Conservation (phyloP, 1,139 yeast species). For the Yamadazyma dendronema region DNA sequence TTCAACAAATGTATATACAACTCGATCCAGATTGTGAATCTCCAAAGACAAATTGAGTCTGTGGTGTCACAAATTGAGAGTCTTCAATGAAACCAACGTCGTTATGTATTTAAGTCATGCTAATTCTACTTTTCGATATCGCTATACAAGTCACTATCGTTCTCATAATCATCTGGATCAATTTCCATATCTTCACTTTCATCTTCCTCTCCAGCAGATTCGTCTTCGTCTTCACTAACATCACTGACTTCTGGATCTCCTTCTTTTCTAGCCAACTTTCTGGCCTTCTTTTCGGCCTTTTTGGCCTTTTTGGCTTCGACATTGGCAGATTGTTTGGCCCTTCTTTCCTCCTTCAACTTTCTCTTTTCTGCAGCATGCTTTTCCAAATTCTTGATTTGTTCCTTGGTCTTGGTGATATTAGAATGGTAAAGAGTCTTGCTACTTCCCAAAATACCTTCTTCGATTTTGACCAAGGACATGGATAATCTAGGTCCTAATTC, state of each 20-base stretch:
- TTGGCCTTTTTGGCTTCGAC: slow-evolving; percentile 73
- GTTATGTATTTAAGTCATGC: not conserved
- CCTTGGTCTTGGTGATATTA: slow-evolving; percentile 56
- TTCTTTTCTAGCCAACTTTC: slow-evolving; percentile 55
- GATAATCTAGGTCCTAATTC: slow-evolving; percentile 93
- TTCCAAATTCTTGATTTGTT: slow-evolving; percentile 63
- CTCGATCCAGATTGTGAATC: slow-evolving; percentile 27
- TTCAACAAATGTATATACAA: slow-evolving; percentile 31
- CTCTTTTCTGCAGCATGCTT: slow-evolving; percentile 62
- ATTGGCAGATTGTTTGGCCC: slow-evolving; percentile 76
- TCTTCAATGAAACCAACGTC: not conserved
- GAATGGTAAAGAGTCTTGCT: slow-evolving; percentile 81
- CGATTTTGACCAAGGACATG: slow-evolving; percentile 77
- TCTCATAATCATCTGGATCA: slow-evolving; percentile 46
- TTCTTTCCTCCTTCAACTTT: slow-evolving; percentile 67
- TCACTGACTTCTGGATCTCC: slow-evolving; percentile 36
- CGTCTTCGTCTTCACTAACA: slow-evolving; percentile 34
- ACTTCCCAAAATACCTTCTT: slow-evolving; percentile 82
- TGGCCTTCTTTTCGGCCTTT: slow-evolving; percentile 69
- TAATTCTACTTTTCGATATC: slow-evolving; percentile 25
- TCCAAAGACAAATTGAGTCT: slow-evolving; percentile 17
- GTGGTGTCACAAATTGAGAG: slow-evolving; percentile 1
- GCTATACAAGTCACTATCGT: slow-evolving; percentile 49
- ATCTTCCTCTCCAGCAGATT: slow-evolving; percentile 12
- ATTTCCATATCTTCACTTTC: slow-evolving; percentile 20